phyloP scores from a whole-genome alignment of 495 filamentous ascomycete genomes.

The Ascodesmis nigricans region DNA sequence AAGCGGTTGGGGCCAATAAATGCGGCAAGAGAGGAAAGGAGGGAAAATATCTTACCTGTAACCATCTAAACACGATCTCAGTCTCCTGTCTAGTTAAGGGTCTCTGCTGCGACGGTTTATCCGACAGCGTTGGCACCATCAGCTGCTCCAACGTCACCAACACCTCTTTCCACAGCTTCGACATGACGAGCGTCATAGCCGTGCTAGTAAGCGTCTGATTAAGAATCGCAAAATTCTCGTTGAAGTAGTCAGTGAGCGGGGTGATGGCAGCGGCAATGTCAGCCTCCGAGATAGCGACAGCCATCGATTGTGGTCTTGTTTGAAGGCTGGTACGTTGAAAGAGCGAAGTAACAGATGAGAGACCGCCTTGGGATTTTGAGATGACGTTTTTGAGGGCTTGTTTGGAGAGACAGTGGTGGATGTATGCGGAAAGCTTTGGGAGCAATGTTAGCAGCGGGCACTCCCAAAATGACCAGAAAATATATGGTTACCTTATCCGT shows the following conservation, averaged over 20 bases:
- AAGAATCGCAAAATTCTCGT: slow-evolving; percentile 98
- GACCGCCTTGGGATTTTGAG: slow-evolving; percentile 46
- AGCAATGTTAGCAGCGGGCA: slow-evolving; percentile 11
- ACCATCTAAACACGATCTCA: slow-evolving; percentile 88
- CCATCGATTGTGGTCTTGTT: slow-evolving; percentile 30
- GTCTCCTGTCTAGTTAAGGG: slow-evolving; percentile 74
- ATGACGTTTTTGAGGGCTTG: slow-evolving; percentile 55
- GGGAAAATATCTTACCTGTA: slow-evolving; percentile 25
- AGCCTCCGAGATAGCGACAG: slow-evolving; percentile 36
- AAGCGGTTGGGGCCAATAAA: not conserved
- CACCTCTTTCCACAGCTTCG: slow-evolving; percentile 92
- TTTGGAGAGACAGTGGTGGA: slow-evolving; percentile 69
- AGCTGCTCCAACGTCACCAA: slow-evolving; percentile 74
- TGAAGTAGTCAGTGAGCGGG: slow-evolving; percentile 88
- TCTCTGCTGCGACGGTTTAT: slow-evolving; percentile 78
- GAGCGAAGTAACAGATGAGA: slow-evolving; percentile 51
- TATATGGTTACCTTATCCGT: slow-evolving; percentile 72
- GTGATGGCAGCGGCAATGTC: slow-evolving; percentile 66
- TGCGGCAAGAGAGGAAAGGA: not conserved
- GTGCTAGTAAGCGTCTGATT: slow-evolving; percentile 80
- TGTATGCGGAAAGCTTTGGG: slow-evolving; percentile 69
- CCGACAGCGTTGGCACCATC: slow-evolving; percentile 81
- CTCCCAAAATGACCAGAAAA: not conserved
- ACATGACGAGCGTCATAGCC: slow-evolving; percentile 96
- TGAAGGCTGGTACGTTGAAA: no score